A percentile compares a stretch with the other conserved stretches of the same genome.
Evolutionary conservation across 805 yeast species (phyloP).

Genomic region (Starmera dryadoides): DNA sequence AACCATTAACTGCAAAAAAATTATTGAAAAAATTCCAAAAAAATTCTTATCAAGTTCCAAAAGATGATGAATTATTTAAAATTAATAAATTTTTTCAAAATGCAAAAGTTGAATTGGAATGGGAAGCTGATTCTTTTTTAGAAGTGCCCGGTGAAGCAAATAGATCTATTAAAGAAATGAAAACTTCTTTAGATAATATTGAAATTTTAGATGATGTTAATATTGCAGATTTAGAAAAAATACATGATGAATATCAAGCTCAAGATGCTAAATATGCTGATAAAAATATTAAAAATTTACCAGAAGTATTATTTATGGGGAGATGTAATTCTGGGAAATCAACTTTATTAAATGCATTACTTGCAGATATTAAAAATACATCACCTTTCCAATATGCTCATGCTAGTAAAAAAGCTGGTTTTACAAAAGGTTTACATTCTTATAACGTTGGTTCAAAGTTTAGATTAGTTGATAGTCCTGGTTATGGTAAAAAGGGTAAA

Average conservation of each 20-base stretch:
- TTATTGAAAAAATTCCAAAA: background rate
- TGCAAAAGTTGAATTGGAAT: slow-evolving; percentile 43
- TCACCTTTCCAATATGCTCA: slow-evolving; percentile 37
- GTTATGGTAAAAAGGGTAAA: slow-evolving; percentile 73
- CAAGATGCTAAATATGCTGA: slow-evolving; percentile 3
- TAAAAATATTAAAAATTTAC: slow-evolving; percentile 28
- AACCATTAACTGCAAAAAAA: background rate
- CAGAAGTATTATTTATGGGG: slow-evolving; percentile 74
- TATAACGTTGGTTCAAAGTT: slow-evolving; percentile 59
- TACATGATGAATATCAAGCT: slow-evolving; percentile 7
- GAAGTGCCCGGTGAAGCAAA: slow-evolving; percentile 53
- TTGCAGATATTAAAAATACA: slow-evolving; percentile 29
- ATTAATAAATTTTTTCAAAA: slow-evolving; percentile 37
- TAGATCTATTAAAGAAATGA: slow-evolving; percentile 12
- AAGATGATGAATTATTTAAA: slow-evolving; percentile 14
- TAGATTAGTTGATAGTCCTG: slow-evolving; percentile 79
- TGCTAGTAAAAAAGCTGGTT: slow-evolving; percentile 49
- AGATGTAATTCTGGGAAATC: slow-evolving; percentile 87
- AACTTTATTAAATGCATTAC: slow-evolving; percentile 56
- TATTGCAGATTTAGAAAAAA: slow-evolving; percentile 6
- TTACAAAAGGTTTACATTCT: slow-evolving; percentile 57
- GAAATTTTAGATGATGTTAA: slow-evolving; percentile 14
- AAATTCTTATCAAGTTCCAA: slow-evolving; percentile 8
- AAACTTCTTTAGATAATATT: slow-evolving; percentile 1
- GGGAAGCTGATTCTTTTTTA: slow-evolving; percentile 47